Base-by-base conservation (phyloP, 768 basidiomycete genomes). In the Mrakia blollopis region DNA sequence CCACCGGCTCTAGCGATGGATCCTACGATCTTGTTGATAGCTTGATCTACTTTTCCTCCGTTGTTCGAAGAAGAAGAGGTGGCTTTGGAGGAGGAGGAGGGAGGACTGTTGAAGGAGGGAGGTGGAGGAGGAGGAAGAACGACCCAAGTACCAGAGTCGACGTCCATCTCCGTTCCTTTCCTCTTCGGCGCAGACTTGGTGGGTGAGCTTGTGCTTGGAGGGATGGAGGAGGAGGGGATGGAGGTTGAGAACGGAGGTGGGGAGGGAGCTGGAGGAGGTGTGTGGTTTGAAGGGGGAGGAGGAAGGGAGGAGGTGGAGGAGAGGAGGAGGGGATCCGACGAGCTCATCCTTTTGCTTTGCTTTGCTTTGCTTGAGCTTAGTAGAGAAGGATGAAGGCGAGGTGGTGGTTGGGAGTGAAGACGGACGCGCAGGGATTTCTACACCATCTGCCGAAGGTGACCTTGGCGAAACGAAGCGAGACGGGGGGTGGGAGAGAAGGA, bases 81-180 rank as follows among this genome's bases (percentile, higher is more conserved):
- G 11, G 37, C 37, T 16, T 35, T 10, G 32, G 37, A 14, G 37
- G 11, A 14, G 10, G 63, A 65, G 9, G 63, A 65, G 32, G 32
- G 11, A 18, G 30, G n/a, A n/a, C n/a, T n/a, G n/a, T n/a, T n/a
- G 37, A 6, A 14, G 10, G 63, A 65, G 9, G 63, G 37, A 23
- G 32, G 11, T 4, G 30, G 4, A 21, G 63, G 63, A 32, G 63
- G 65, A 44, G 65, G 2, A 23, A 39, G 35, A 8, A 68, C 65
- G 25, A 41, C 65, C 37, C 37, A 68, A 21, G 7, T 57, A 0
- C 65, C 65, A 6, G 39, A 18, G 10, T 39, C 37, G n/a, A n/a
- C n/a, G 65, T 68, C 65, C 65, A 41, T 68, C 39, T 41, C 37
- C 35, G 37, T 68, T 30, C 39, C 35, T n/a, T 68, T 41, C 25